phyloP scores from a whole-genome alignment of 2,329 filamentous ascomycete genomes.

The Blumeria hordei region DNA sequence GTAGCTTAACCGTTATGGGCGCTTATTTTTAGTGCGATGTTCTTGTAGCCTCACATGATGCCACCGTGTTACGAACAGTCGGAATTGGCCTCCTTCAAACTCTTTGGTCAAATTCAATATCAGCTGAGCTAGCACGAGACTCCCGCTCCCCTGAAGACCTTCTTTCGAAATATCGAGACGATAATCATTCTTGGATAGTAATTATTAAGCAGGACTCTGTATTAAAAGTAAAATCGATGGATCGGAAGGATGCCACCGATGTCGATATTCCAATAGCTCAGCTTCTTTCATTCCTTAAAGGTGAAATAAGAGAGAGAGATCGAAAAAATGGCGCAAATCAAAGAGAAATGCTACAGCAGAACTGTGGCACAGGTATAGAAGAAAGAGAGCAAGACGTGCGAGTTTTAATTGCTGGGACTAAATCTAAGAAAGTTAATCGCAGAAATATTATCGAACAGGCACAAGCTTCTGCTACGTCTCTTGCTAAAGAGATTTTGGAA shows the following conservation, averaged over 20 bases:
- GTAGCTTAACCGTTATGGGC: neutral
- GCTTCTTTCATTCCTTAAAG: conserved; percentile 55
- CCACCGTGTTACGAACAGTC: conserved; percentile 45
- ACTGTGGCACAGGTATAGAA: conserved; percentile 9
- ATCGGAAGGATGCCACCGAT: conserved; percentile 50
- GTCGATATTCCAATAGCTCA: conserved; percentile 51
- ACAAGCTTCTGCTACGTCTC: conserved; percentile 29
- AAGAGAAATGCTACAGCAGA: conserved; percentile 16
- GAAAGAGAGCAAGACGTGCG: conserved; percentile 49
- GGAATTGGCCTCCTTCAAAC: conserved; percentile 56
- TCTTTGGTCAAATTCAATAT: conserved; percentile 67
- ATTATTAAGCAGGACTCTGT: conserved; percentile 58
- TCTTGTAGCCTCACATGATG: conserved; percentile 70
- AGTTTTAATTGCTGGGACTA: conserved; percentile 60
- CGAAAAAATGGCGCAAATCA: conserved; percentile 28
- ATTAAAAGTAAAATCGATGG: conserved; percentile 59
- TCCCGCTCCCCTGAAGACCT: conserved; percentile 59
- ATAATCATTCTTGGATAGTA: conserved; percentile 65
- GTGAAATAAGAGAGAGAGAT: conserved; percentile 61
- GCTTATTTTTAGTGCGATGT: conserved; percentile 46
- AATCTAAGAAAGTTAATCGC: conserved; percentile 79
- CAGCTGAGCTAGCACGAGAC: conserved; percentile 66
- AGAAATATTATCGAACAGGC: conserved; percentile 67
- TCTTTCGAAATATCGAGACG: conserved; percentile 49
- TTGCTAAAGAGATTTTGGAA: conserved; percentile 46